Evolutionary conservation across 768 basidiomycete species (phyloP), one percentile per base, ranked within the genome.

Genomic region (Chalciporus chontae): DNA sequence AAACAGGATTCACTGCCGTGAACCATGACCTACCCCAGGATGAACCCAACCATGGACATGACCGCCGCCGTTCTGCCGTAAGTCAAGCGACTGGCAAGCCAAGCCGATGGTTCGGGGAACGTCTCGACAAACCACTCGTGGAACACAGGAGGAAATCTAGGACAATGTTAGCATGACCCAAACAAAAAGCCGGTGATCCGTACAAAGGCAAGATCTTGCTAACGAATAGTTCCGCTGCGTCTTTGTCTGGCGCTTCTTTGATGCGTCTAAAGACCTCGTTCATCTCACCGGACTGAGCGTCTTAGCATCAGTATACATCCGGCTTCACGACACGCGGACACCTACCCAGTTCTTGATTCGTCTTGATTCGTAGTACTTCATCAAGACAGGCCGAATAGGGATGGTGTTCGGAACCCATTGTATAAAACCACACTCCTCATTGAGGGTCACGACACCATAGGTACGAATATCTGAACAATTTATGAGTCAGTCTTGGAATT

Each of bases 21-120:
- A 17, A 5, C 21, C 17, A 26, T 19, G 47, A 27, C 52, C 40
- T 55, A 95, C 93, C 95, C 95, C 11, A 98, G 74, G 38, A 99
- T 93, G 60, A 90, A 95, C 10, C 96, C 96, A 18, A 98, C 90
- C 90, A 99, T 98, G 1, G 90, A 96, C 87, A 96, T 98, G 47
- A 98, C 96, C 0, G 95, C 96, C 0, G 89, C 81, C 0, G 95
- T 96, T 38, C 95, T 78, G 4, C 80, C 85, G 63, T 94, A 99
- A 1, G 82, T 76, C 57, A 91, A 67, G n/a, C 95, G 83, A 64
- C 89, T 89, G 1, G 85, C 80, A 14, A 98, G 77, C 96, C 96
- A 99, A 0, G 90, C 88, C 0, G 89, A 85, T 0, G 96, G 96
- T 59, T 99, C 96, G 0, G 96, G 94, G 71, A 98, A 98, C 0